Evolutionary conservation across 192 early-diverging fungal species (phyloP), one percentile per base, ranked within the genome.

Genomic region (Coemansia sp.): DNA sequence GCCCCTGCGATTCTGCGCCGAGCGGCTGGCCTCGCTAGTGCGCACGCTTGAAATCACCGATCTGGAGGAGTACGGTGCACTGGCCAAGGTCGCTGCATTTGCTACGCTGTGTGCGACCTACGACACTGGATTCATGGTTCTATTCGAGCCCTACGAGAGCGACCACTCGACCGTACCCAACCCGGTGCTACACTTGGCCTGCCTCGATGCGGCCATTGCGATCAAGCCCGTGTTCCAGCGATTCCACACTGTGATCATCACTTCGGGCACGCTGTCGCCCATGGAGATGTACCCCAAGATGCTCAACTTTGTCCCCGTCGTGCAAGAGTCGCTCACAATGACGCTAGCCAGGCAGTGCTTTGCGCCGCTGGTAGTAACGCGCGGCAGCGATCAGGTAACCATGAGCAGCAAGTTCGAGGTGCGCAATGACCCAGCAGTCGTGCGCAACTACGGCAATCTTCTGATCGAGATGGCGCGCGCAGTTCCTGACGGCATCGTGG

Each of bases 351-450:
- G 97, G 33, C 88, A 89, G 61, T 97, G 94, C 85, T 99, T 99
- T 87, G 82, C 97, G 48, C 97, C 97, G 1, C 85, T 99, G 87
- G 92, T 93, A 16, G 92, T 99, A 31, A 98, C 96, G 1, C 87
- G 96, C 63, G 98, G 98, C 39, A 93, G 92, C 65, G 98, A 99
- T 82, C 98, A 99, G 79, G 98, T 98, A 1, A 94, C 96, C 0
- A 89, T 99, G 38, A 95, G 93, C 75, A 94, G 92, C 60, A 96
- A 96, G 74, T 98, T 99, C 66, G 95, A 99, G 78, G 98, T 99
- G 38, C 87, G 98, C 61, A 98, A 95, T 69, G 98, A 99, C 79
- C 88, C 95, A 35, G 98, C 98, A 0, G 97, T 99, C 5, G 98
- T 99, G 36, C 84, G 98, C 56, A 99, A 99, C 79, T 99, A 96